Evolutionary conservation across 73 alveolate genomes (phyloP), one percentile per base, ranked within the genome.

Genomic region (Paramecium primaurelia): DNA sequence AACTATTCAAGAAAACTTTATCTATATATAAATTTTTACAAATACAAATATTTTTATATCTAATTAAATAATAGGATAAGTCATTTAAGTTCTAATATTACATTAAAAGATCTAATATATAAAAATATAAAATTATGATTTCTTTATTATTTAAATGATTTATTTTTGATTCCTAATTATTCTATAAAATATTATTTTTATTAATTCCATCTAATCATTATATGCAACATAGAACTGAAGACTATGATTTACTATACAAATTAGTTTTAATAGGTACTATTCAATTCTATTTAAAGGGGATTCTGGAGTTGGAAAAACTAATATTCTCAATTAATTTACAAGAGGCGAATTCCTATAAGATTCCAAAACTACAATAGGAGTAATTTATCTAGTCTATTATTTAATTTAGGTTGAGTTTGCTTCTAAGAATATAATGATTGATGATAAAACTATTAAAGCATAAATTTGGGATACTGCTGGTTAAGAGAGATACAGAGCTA

Each of bases 391-490:
- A 68, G 28, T 36, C 6, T 36, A 73, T n/a, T 14, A 64, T 73
- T 71, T 6, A 36, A 12, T 34, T 16, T 73, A 73, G 87, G 87
- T 73, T 73, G 93, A 86, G 69, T 86, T 86, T 20, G 85, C 93
- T 8, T 42, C 58, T 8, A 86, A 59, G 37, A 30, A 25, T 58
- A 11, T 86, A 5, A 16, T 25, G 28, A 59, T 86, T 34, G 93
- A 68, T 86, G 88, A 25, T 25, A 86, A 86, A 59, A 86, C 54
- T 1, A 28, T 97, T 59, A 94, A 93, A 85, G 97, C 97, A 25
- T 95, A 97, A 84, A 95, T 97, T 20, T 97, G 99, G 99, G 99
- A 97, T 93, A 97, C 99, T 36, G 99, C 99, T 7, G 99, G 99
- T 7, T 91, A 96, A 92, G 99, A 96, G 71, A 26, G 98, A 12